These are phyloP conservation scores for Carex parvula DNA, from an alignment of 176 grass and related monocot genomes.

Conservation along the genomic window DNA sequence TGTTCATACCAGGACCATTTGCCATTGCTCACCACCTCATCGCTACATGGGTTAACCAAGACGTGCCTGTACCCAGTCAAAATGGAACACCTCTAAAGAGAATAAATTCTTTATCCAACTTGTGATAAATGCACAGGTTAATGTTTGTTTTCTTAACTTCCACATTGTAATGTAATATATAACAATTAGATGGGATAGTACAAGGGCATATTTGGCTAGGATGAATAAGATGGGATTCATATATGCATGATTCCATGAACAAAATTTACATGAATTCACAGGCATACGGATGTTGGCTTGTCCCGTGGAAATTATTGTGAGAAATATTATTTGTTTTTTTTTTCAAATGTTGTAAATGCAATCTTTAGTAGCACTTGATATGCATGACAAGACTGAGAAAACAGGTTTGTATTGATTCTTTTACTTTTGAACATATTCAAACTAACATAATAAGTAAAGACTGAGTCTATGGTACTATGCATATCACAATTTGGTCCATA, in stretches of 20 bases:
- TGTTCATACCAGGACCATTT: conserved; percentile 81
- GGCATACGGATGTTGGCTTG: not conserved
- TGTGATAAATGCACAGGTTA: conserved; percentile 23
- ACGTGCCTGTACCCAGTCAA: not conserved
- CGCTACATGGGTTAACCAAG: conserved; percentile 69
- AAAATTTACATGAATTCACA: not conserved
- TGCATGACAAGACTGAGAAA: not conserved
- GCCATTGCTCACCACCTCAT: conserved; percentile 91
- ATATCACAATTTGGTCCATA: too few relatives aligned
- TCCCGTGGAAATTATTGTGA: not conserved
- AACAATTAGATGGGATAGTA: not conserved
- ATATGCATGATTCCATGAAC: not conserved
- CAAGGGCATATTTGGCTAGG: not conserved
- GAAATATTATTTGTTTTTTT: not conserved
- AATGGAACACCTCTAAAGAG: not conserved
- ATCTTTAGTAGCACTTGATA: not conserved
- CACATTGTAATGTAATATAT: not conserved
- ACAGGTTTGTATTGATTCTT: not conserved
- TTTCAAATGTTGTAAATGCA: not conserved
- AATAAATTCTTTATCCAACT: conserved; percentile 55
- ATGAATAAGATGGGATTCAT: not conserved
- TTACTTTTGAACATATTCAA: not conserved
- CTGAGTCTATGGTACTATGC: too few relatives aligned
- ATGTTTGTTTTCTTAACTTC: not conserved
- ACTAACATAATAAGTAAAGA: not conserved